Conservation (phyloP, 306 rosid species). For the Castanea mollissima region DNA sequence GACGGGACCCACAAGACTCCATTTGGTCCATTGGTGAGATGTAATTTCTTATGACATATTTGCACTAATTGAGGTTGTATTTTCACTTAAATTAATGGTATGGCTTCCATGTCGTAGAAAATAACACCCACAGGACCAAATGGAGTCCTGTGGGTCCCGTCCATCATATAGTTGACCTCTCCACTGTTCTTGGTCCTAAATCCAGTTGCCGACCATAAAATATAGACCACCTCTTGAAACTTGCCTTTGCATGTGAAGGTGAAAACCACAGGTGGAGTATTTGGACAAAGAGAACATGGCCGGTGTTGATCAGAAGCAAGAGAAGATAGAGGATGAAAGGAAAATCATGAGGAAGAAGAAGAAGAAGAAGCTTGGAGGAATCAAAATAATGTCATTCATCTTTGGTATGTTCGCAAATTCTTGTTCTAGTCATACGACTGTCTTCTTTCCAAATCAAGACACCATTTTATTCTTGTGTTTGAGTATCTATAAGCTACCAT, state of each 20-base stretch:
- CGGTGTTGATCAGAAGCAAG: neutral
- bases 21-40: too few species aligned
- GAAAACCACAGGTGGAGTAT: constrained; percentile 16
- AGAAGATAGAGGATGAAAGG: neutral
- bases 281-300: constrained; percentile 9
- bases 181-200: neutral
- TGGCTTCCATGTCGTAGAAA: too few species aligned
- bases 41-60: too few species aligned
- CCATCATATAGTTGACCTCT: neutral
- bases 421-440: neutral
- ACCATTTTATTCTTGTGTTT: too few species aligned
- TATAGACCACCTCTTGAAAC: too few species aligned
- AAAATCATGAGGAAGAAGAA: neutral
- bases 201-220: neutral
- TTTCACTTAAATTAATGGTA: too few species aligned
- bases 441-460: neutral
- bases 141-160: neutral
- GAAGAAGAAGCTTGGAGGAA: constrained; percentile 41
- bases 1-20: too few species aligned
- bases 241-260: neutral
- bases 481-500: too few species aligned
- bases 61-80: too few species aligned
- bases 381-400: constrained; percentile 60
- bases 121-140: neutral
- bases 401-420: constrained; percentile 29